Conservation (phyloP, 1,284 basidiomycete genomes). For the Jaminaea rosea region DNA sequence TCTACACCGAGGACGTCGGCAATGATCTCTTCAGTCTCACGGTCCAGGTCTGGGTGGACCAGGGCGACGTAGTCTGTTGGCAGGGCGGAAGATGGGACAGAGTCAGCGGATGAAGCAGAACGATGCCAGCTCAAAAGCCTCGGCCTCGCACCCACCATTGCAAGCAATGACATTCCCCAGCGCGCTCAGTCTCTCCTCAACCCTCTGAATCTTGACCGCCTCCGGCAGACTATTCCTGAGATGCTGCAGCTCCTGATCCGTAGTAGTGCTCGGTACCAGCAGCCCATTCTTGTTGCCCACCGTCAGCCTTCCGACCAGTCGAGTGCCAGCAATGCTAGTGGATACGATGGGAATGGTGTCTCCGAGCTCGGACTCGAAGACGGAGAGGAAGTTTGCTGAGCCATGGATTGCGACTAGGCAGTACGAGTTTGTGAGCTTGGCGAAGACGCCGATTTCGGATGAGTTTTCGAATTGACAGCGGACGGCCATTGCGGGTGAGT, state of each 20-base stretch:
- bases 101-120: neutral
- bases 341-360: slow-evolving; percentile 95
- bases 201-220: slow-evolving; percentile 78
- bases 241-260: slow-evolving; percentile 97
- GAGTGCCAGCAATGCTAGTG: slow-evolving; percentile 88
- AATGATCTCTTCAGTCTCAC: slow-evolving; percentile 99
- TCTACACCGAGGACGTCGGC: slow-evolving; percentile 98
- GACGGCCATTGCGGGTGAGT: slow-evolving; percentile 17
- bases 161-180: slow-evolving; percentile 97
- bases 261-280: slow-evolving; percentile 87
- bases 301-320: slow-evolving; percentile 85
- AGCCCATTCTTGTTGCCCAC: slow-evolving; percentile 84
- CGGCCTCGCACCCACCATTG: slow-evolving; percentile 59
- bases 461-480: slow-evolving; percentile 76
- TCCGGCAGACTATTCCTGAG: slow-evolving; percentile 93
- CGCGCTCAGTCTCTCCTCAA: slow-evolving; percentile 91
- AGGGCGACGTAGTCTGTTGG: slow-evolving; percentile 40
- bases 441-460: slow-evolving; percentile 76
- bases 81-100: neutral
- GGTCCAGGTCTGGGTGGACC: slow-evolving; percentile 74
- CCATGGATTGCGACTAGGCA: slow-evolving; percentile 68
- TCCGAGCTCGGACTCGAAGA: slow-evolving; percentile 86
- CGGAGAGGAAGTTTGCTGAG: slow-evolving; percentile 95
- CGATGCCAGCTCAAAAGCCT: neutral
- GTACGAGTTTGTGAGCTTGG: slow-evolving; percentile 79